These are phyloP conservation scores for Oryza meyeriana DNA, from an alignment of 176 grass and related monocot species.

Conservation along the genomic window DNA sequence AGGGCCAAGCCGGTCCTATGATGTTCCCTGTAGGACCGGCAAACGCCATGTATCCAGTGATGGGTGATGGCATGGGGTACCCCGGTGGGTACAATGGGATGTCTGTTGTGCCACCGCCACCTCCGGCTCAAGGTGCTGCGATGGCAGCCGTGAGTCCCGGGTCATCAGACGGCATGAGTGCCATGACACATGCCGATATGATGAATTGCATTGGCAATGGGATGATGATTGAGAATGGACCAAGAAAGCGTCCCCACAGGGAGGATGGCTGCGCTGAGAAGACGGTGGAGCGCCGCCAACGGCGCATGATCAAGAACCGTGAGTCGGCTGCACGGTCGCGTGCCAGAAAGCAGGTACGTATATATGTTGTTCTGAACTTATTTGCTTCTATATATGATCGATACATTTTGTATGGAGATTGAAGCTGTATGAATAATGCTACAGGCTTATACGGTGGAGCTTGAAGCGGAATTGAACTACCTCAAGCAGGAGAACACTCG, in stretches of 20 bases:
- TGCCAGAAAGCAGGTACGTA: slow-evolving; percentile 76
- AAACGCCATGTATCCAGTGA: slow-evolving; percentile 32
- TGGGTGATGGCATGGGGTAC: slow-evolving; percentile 47
- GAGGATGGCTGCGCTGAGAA: slow-evolving; percentile 43
- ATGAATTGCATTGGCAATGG: slow-evolving; percentile 32
- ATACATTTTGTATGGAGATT: neutral
- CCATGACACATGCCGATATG: slow-evolving; percentile 53
- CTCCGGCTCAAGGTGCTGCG: slow-evolving; percentile 14
- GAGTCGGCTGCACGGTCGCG: slow-evolving; percentile 85
- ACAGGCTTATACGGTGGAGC: slow-evolving; percentile 91
- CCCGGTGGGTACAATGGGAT: slow-evolving; percentile 37
- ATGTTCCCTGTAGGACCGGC: slow-evolving; percentile 33
- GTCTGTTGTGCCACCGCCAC: slow-evolving; percentile 30
- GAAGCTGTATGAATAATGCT: neutral
- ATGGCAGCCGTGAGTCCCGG: slow-evolving; percentile 39
- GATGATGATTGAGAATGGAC: slow-evolving; percentile 20
- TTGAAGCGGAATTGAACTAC: slow-evolving; percentile 80
- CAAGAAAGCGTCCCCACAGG: slow-evolving; percentile 35
- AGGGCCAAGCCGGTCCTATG: slow-evolving; percentile 17
- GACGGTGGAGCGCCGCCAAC: slow-evolving; percentile 77
- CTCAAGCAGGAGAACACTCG: slow-evolving; percentile 84
- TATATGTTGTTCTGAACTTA: neutral
- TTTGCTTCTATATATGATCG: neutral
- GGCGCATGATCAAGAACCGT: slow-evolving; percentile 95
- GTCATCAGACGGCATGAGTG: slow-evolving; percentile 49